These are phyloP conservation scores for Metschnikowia dekortorum DNA, from an alignment of 805 yeast species.

Conservation along the genomic window DNA sequence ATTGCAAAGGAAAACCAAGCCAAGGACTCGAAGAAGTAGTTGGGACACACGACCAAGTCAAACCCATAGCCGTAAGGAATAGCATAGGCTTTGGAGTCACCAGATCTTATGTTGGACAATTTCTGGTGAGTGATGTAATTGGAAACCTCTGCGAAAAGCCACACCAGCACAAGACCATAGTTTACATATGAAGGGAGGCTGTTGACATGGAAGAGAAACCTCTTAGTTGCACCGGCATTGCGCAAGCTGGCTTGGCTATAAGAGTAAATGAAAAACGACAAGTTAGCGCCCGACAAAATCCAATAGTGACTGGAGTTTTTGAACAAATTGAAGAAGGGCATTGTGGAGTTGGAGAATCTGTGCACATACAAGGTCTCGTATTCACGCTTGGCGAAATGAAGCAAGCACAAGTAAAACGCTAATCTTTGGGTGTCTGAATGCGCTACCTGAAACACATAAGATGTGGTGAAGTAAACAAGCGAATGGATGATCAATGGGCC, in stretches of 20 bases:
- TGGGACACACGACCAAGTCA: constrained; percentile 80
- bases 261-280: constrained; percentile 48
- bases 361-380: constrained; percentile 83
- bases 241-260: constrained; percentile 11
- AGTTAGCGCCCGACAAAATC: constrained; percentile 71
- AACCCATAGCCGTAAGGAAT: constrained; percentile 87
- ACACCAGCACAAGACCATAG: constrained; percentile 37
- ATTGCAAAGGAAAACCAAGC: constrained; percentile 71
- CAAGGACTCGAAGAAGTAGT: constrained; percentile 82
- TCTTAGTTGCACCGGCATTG: constrained; percentile 19
- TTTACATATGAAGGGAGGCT: constrained; percentile 31
- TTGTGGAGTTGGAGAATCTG: constrained; percentile 79
- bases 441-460: constrained; percentile 14
- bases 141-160: constrained; percentile 61
- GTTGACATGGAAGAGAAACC: constrained; percentile 42
- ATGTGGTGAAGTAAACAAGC: constrained; percentile 45
- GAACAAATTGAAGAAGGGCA: constrained; percentile 86
- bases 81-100: constrained; percentile 49
- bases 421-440: constrained; percentile 48
- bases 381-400: constrained; percentile 87
- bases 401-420: constrained; percentile 52
- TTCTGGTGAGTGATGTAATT: constrained; percentile 70
- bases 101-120: constrained; percentile 54
- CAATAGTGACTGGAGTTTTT: constrained; percentile 91
- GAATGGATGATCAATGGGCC: constrained; percentile 88